Conservation (phyloP, 1,284 basidiomycete species). For the Termitomyces sp. region DNA sequence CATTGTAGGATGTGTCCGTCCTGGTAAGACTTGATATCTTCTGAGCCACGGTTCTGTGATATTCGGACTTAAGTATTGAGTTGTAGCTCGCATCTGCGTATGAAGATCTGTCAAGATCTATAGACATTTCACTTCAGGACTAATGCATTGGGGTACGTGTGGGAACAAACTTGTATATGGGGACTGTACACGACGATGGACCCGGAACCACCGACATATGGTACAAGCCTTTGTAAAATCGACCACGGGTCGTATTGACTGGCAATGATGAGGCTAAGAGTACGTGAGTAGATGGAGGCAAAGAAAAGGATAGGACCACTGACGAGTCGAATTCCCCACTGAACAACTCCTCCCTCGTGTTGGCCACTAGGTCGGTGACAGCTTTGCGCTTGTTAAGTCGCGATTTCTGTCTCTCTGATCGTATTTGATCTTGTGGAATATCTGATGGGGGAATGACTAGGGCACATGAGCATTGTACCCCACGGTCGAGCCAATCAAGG, state of each 20-base stretch:
- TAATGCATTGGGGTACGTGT: neutral
- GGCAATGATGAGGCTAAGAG: conserved; percentile 69
- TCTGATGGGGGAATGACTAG: conserved; percentile 56
- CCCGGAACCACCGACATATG: conserved; percentile 82
- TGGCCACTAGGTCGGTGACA: conserved; percentile 52
- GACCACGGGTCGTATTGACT: conserved; percentile 86
- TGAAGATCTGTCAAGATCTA: conserved; percentile 77
- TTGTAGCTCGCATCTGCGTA: conserved; percentile 59
- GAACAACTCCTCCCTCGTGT: conserved; percentile 78
- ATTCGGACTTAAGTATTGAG: conserved; percentile 73
- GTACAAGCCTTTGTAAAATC: conserved; percentile 69
- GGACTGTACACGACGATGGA: conserved; percentile 87
- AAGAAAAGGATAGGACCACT: conserved; percentile 17
- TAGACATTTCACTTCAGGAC: conserved; percentile 2
- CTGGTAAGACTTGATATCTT: conserved; percentile 89
- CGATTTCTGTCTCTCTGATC: conserved; percentile 65
- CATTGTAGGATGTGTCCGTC: conserved; percentile 96
- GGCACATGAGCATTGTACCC: conserved; percentile 8
- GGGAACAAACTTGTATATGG: conserved; percentile 59
- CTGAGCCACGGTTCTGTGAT: conserved; percentile 89
- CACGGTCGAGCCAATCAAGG: neutral
- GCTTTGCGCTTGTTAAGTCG: conserved; percentile 71
- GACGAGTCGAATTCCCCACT: conserved; percentile 84
- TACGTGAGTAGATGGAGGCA: neutral
- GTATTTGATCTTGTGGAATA: conserved; percentile 45